Percentiles rank a stretch among this genome's conserved stretches.
Conservation (phyloP, 1,139 yeast species). For the Geotrichum restrictum region DNA sequence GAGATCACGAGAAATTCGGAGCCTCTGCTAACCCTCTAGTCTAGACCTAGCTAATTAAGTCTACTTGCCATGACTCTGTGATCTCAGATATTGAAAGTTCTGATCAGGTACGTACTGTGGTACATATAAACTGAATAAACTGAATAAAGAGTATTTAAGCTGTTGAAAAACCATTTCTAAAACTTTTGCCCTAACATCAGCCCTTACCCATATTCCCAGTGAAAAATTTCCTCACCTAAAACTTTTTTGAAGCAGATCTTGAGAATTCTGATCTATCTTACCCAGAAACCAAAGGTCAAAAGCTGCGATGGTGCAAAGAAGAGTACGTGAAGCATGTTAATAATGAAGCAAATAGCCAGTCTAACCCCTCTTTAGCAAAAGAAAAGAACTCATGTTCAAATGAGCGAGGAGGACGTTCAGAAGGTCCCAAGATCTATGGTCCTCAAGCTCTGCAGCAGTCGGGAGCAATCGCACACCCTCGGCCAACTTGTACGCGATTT, state of each 20-base stretch:
- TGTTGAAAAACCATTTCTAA: no score
- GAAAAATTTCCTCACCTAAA: not conserved
- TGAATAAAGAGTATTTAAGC: no score
- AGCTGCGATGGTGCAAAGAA: slow-evolving; percentile 47
- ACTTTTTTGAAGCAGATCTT: not conserved
- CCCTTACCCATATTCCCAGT: slow-evolving; percentile 6
- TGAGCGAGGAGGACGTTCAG: slow-evolving; percentile 62
- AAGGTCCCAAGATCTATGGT: slow-evolving; percentile 91
- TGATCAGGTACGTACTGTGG: no score
- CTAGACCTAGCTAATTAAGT: no score
- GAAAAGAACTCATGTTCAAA: slow-evolving; percentile 79
- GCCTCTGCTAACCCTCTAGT: no score
- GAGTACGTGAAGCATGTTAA: slow-evolving; percentile 38
- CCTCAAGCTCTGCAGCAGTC: slow-evolving; percentile 68
- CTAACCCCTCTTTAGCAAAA: slow-evolving; percentile 40
- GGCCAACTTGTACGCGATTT: slow-evolving; percentile 83
- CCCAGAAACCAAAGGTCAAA: slow-evolving; percentile 1
- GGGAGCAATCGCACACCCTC: slow-evolving; percentile 70
- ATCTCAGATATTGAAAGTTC: no score
- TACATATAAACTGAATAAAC: no score
- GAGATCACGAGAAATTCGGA: no score
- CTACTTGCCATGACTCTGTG: no score
- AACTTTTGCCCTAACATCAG: not conserved
- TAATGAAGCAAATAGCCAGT: not conserved
- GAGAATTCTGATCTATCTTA: slow-evolving; percentile 1